These are phyloP conservation scores for Mrakia gelida DNA, from an alignment of 768 basidiomycete species.

Conservation along the genomic window DNA sequence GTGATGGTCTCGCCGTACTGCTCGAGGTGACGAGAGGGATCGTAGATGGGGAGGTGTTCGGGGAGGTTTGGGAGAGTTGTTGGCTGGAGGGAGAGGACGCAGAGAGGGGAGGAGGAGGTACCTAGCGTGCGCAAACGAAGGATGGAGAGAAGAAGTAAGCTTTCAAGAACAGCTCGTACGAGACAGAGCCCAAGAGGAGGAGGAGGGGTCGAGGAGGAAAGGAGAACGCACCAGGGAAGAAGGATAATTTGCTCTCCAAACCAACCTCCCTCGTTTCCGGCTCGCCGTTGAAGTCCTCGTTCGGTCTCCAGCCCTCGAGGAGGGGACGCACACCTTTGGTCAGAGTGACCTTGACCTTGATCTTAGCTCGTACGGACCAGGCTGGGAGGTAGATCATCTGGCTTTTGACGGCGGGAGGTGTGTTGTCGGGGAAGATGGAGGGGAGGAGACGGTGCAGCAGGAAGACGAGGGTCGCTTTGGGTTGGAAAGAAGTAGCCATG, in stretches of 20 bases:
- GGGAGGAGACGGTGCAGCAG: background rate
- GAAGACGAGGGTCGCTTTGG: background rate
- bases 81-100: background rate
- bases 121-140: background rate
- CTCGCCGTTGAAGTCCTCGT: too few species aligned
- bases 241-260: background rate
- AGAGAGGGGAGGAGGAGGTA: background rate
- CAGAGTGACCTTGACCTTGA: background rate
- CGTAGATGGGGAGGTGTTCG: background rate
- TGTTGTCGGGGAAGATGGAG: background rate
- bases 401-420: background rate
- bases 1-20: background rate
- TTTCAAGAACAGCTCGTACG: too few species aligned
- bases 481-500: background rate
- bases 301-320: too few species aligned
- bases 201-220: too few species aligned
- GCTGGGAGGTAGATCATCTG: background rate
- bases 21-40: background rate
- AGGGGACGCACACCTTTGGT: too few species aligned
- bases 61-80: background rate
- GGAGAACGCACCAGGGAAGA: conserved; percentile 1
- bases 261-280: background rate
- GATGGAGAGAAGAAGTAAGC: too few species aligned
- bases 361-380: background rate
- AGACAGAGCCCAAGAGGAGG: too few species aligned